Evolutionary conservation across 2,329 filamentous ascomycete genomes (phyloP).

Genomic region (Trichoderma atrobrunneum): DNA sequence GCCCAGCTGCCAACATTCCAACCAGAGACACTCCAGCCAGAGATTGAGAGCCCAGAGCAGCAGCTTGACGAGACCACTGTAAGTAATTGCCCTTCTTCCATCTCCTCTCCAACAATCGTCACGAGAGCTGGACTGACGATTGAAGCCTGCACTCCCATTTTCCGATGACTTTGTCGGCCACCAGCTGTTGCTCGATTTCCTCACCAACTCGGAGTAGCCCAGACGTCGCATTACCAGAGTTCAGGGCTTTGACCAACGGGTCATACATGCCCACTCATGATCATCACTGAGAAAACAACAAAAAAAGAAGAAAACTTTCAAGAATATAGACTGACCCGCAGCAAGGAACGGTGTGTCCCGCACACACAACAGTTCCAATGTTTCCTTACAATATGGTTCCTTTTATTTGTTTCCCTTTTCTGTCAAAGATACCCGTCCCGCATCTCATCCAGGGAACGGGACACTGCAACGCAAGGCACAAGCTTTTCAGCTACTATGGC

Average conservation of each 20-base stretch:
- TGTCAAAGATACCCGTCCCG: conserved; percentile 6
- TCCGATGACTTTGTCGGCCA: not conserved
- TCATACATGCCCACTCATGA: not conserved
- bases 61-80: not conserved
- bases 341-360: not conserved
- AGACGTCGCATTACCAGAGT: not conserved
- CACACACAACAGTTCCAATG: not conserved
- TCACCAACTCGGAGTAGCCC: not conserved
- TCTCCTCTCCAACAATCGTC: not conserved
- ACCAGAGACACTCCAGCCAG: not conserved
- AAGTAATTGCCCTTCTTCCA: not conserved
- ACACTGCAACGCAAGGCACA: not conserved
- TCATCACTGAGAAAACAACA: not conserved
- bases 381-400: not conserved
- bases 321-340: not conserved
- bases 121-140: not conserved
- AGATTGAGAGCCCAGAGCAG: not conserved
- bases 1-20: not conserved
- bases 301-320: not conserved
- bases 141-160: not conserved
- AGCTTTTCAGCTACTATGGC: not conserved
- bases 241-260: not conserved
- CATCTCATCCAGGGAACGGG: not conserved
- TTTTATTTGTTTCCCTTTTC: not conserved
- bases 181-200: not conserved